Base-by-base conservation (phyloP, 176 grass and related monocot species). In the Carex cristatella region DNA sequence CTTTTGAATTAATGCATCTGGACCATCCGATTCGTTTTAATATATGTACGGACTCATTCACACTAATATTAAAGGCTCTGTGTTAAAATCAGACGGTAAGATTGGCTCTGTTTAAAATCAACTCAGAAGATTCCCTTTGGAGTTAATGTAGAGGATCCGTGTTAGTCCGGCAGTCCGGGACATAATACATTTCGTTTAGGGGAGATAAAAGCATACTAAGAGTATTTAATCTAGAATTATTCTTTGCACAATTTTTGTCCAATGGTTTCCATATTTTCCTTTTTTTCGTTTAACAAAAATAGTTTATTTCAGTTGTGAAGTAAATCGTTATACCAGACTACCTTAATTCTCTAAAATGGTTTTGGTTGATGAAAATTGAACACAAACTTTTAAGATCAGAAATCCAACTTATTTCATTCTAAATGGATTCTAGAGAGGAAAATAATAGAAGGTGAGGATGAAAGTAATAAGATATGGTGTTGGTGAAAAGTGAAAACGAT, bases 401-500 rank as follows among this genome's bases (percentile, higher is more conserved):
- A 40, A 40, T 40, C 0, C 0, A 40, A 40, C 38, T 40, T 40
- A 40, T 74, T 51, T 10, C 42, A 28, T 27, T 75, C 1, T 6
- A 7, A 37, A 60, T 2, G 54, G 46, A 75, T 76, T 54, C 10
- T 53, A 76, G 71, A 53, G 71, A 13, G 23, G 31, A 10, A 1
- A 19, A 75, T 73, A 27, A 10, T 27, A 73, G 42, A 66, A 69
- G 16, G 6, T 13, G 61, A 66, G 23, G 11, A 23, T 4, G 54
- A 65, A 65, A 44, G 13, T 74, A 74, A 74, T 51, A 51, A 27
- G 18, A 76, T 54, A 49, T 14, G 23, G 19, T 19, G 51, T 55
- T 57, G 51, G 51, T 57, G 63, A 65, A 65, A 81, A 42, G 51
- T 57, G 63, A 65, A 65, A 81, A 42, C 76, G 57, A 82, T 66